These are phyloP conservation scores for Solanum commersonii DNA, from an alignment of 257 asterid genomes.

Conservation along the genomic window DNA sequence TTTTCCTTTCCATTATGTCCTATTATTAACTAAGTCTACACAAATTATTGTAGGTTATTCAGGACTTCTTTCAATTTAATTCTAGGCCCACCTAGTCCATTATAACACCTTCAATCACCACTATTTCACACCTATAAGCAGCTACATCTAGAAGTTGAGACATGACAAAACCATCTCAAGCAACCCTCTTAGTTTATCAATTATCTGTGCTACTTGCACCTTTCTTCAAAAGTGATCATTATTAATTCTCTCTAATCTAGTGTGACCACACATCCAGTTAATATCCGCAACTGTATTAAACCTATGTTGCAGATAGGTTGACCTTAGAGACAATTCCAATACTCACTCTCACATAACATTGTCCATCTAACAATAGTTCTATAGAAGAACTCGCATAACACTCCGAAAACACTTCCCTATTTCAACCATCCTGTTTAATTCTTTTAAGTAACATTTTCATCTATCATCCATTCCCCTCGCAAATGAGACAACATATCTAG, in stretches of 20 bases:
- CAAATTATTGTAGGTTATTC: not conserved
- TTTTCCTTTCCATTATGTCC: not conserved
- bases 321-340: not conserved
- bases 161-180: not conserved
- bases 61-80: not conserved
- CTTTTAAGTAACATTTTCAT: not conserved
- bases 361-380: not conserved
- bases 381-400: not conserved
- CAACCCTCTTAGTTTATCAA: not conserved
- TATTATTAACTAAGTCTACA: not conserved
- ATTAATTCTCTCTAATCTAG: not conserved
- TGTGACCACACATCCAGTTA: not conserved
- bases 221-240: not conserved
- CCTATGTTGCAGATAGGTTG: not conserved
- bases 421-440: not conserved
- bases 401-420: not conserved
- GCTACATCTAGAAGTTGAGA: not conserved
- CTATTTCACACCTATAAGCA: not conserved
- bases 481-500: not conserved
- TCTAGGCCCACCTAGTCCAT: not conserved
- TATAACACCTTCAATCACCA: not conserved
- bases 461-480: not conserved
- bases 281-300: not conserved
- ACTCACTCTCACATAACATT: not conserved
- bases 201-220: not conserved